Percentiles rank a stretch among this genome's conserved stretches.
These are phyloP conservation scores for Bipolaris bicolor DNA, from an alignment of 2,329 filamentous ascomycete species.

Conservation along the genomic window DNA sequence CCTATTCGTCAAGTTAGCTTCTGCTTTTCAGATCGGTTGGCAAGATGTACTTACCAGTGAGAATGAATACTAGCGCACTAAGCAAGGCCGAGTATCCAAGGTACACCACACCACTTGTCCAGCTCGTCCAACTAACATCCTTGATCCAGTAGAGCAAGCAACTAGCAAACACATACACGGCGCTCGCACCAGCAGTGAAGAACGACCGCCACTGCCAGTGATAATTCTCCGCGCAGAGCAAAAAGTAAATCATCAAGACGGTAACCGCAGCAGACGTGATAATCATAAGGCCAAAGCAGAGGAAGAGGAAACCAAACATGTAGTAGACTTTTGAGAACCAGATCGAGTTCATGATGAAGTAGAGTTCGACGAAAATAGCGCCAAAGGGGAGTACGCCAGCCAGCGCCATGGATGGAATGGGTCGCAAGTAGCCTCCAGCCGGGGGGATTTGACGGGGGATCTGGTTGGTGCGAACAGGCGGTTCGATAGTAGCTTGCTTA, in stretches of 20 bases:
- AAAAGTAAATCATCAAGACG: conserved; percentile 92
- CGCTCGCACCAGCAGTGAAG: conserved; percentile 86
- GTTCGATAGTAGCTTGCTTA: conserved; percentile 69
- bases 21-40: background rate
- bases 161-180: conserved; percentile 89
- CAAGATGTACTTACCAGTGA: conserved; percentile 73
- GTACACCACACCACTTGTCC: conserved; percentile 89
- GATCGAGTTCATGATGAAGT: conserved; percentile 99
- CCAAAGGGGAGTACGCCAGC: conserved; percentile 93
- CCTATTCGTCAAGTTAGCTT: conserved; percentile 59
- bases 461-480: conserved; percentile 94
- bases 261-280: conserved; percentile 92
- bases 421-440: conserved; percentile 79
- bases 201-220: conserved; percentile 99
- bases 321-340: conserved; percentile 99
- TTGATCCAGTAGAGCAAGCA: conserved; percentile 90
- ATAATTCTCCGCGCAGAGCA: conserved; percentile 96
- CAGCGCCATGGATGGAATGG: conserved; percentile 86
- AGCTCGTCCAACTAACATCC: conserved; percentile 81
- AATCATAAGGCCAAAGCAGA: conserved; percentile 97
- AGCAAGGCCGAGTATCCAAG: conserved; percentile 90
- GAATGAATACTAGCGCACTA: conserved; percentile 88
- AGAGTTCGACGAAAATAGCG: conserved; percentile 96
- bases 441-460: conserved; percentile 96
- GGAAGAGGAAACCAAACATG: conserved; percentile 99